phyloP scores from a whole-genome alignment of 768 basidiomycete species.

The Xerocomellus dryophilus region DNA sequence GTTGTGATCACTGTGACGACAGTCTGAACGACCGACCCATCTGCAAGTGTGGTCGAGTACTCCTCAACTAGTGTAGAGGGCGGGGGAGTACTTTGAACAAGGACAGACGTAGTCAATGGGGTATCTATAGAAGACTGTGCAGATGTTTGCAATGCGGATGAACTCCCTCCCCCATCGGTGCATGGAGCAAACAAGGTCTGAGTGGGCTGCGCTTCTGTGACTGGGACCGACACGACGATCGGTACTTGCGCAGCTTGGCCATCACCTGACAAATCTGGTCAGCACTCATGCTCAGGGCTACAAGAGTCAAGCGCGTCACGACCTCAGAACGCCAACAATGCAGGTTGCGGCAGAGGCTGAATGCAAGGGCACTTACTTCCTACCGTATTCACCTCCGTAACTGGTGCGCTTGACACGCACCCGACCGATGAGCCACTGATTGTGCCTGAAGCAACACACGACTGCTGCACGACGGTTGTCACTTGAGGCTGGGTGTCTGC shows the following conservation, averaged over 20 bases:
- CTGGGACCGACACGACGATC: constrained; percentile 35
- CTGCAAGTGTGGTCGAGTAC: constrained; percentile 37
- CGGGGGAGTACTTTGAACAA: constrained; percentile 31
- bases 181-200: constrained; percentile 44
- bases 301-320: constrained; percentile 13
- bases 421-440: constrained; percentile 24
- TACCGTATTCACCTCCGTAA: constrained; percentile 34
- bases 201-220: constrained; percentile 30
- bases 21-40: constrained; percentile 41
- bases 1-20: constrained; percentile 39
- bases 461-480: constrained; percentile 33
- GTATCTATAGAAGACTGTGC: constrained; percentile 5
- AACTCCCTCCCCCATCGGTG: constrained; percentile 21
- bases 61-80: constrained; percentile 32
- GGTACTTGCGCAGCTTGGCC: constrained; percentile 39
- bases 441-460: constrained; percentile 34
- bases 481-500: constrained; percentile 29
- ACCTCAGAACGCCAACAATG: constrained; percentile 7
- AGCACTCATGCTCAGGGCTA: constrained; percentile 2
- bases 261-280: constrained; percentile 24
- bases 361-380: constrained; percentile 30
- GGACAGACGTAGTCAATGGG: constrained; percentile 21
- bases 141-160: constrained; percentile 10
- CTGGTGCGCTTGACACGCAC: constrained; percentile 27
- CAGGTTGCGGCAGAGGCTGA: background rate